phyloP scores from a whole-genome alignment of 1,139 yeast genomes.

The Suhomyces atakaporum region DNA sequence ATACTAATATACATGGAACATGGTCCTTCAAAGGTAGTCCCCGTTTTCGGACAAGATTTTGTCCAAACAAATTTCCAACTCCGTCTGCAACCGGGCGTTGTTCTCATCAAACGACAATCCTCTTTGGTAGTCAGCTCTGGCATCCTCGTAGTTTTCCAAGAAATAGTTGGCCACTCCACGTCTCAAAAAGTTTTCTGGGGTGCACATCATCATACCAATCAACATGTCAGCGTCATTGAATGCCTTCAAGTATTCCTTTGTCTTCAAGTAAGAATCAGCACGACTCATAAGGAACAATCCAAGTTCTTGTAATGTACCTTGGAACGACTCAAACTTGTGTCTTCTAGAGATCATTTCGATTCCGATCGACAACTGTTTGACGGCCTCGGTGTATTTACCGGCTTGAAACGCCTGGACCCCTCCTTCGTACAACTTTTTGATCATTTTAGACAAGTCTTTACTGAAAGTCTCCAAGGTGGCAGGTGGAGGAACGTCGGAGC shows the following conservation, averaged over 20 bases:
- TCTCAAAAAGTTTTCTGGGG: conserved; percentile 80
- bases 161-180: conserved; percentile 74
- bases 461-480: conserved; percentile 54
- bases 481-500: conserved; percentile 70
- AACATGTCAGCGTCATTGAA: conserved; percentile 80
- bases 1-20: too few relatives aligned
- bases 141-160: conserved; percentile 69
- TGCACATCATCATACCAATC: conserved; percentile 58
- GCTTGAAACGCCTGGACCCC: conserved; percentile 67
- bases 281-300: conserved; percentile 73
- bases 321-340: conserved; percentile 85
- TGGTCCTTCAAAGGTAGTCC: conserved; percentile 32
- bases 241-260: conserved; percentile 68
- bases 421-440: conserved; percentile 71
- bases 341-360: conserved; percentile 80
- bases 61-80: conserved; percentile 47
- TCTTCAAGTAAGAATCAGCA: conserved; percentile 76
- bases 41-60: conserved; percentile 56
- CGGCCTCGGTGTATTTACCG: conserved; percentile 68
- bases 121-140: conserved; percentile 74
- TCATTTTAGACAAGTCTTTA: conserved; percentile 63
- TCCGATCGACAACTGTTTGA: conserved; percentile 72
- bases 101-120: conserved; percentile 68
- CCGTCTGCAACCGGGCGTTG: conserved; percentile 43
- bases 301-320: conserved; percentile 75